Percentiles rank a stretch among this genome's conserved stretches.
Conservation (phyloP, 768 basidiomycete species). For the Imleria badia region DNA sequence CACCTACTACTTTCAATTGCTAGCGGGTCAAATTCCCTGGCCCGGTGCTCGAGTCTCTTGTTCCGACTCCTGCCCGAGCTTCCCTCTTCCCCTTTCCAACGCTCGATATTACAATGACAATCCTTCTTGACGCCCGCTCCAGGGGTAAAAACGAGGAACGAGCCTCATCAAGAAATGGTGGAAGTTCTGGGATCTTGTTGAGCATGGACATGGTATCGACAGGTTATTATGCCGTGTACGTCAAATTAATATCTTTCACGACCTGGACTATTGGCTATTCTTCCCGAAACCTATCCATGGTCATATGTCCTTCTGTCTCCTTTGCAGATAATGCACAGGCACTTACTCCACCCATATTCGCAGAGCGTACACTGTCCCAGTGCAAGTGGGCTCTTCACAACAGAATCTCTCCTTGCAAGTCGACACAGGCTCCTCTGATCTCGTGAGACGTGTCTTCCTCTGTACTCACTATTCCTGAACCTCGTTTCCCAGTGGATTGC, state of each 20-base stretch:
- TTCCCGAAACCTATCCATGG: not conserved
- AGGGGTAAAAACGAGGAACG: conserved; percentile 12
- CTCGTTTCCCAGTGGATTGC: conserved; percentile 63
- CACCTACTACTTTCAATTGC: not conserved
- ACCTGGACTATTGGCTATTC: not conserved
- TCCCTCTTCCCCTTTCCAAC: not conserved
- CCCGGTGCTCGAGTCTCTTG: not conserved
- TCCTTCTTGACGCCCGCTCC: conserved; percentile 2
- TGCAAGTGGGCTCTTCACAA: conserved; percentile 47
- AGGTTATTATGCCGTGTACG: conserved; percentile 56
- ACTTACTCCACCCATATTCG: not conserved
- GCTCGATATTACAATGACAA: conserved; percentile 10
- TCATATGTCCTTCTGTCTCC: not conserved
- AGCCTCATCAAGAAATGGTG: conserved; percentile 40
- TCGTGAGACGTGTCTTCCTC: conserved; percentile 45
- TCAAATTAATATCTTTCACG: not conserved
- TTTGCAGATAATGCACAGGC: no score
- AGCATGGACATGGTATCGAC: conserved; percentile 54
- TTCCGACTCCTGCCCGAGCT: not conserved
- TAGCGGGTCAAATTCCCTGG: not conserved
- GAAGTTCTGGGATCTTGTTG: conserved; percentile 55
- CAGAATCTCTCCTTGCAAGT: conserved; percentile 66
- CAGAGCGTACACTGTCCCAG: conserved; percentile 67
- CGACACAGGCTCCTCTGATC: conserved; percentile 81
- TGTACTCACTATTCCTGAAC: not conserved